Percentiles rank a stretch among this genome's conserved stretches.
Evolutionary conservation across 768 basidiomycete species (phyloP).

Genomic region (Lepiota venenata): DNA sequence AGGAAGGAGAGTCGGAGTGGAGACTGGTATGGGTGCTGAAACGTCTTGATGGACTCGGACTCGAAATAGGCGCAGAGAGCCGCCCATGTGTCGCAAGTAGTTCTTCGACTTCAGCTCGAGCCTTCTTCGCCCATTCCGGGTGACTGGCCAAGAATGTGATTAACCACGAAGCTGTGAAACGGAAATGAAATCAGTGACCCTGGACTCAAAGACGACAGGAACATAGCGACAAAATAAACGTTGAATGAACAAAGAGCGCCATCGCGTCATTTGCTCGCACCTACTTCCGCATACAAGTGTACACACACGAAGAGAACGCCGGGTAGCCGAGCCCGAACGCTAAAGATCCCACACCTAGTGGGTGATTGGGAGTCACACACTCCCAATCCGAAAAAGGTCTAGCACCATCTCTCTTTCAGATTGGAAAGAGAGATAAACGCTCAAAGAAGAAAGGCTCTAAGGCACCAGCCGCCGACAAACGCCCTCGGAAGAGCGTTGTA

Average conservation of each 20-base stretch:
- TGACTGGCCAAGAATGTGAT: constrained; percentile 69
- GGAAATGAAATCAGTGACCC: neutral
- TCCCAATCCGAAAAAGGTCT: neutral
- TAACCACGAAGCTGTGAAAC: constrained; percentile 61
- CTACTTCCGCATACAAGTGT: too few relatives aligned
- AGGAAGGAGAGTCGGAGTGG: neutral
- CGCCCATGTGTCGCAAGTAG: constrained; percentile 41
- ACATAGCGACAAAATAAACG: neutral
- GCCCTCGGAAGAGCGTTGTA: too few relatives aligned
- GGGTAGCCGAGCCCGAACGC: too few relatives aligned
- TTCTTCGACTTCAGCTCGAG: constrained; percentile 53
- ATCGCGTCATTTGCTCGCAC: neutral
- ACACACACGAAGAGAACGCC: too few relatives aligned
- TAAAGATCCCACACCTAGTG: too few relatives aligned
- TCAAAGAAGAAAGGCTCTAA: neutral
- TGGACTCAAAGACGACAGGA: neutral
- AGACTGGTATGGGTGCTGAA: neutral
- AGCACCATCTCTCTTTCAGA: neutral
- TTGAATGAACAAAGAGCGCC: neutral
- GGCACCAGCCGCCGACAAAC: too few relatives aligned
- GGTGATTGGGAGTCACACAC: too few relatives aligned
- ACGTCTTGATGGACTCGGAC: neutral
- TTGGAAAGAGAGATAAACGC: constrained; percentile 1
- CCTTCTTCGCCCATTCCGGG: constrained; percentile 60
- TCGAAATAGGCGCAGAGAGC: neutral